Evolutionary conservation across 495 filamentous ascomycete genomes (phyloP), one percentile per base, ranked within the genome.

Genomic region (Lepidopterella palustris): DNA sequence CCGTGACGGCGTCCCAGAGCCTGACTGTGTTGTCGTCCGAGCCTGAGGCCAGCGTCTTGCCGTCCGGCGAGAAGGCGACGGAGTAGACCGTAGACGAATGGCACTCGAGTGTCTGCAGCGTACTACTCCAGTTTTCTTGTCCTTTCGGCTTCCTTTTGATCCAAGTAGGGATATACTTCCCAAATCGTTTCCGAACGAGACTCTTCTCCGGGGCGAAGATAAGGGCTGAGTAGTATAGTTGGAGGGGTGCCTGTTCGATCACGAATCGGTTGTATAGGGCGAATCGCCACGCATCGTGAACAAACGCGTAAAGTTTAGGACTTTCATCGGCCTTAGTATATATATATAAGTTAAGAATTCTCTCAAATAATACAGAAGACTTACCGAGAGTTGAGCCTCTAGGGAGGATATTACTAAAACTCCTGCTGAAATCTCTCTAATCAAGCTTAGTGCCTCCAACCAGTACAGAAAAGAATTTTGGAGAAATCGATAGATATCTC

Each of bases 201-300:
- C 68, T 66, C 23, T 13, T 66, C 47, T 57, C 23, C 18, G 71
- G 74, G 39, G 69, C 58, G 64, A 76, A 77, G 13, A 73, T 29
- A 5, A 78, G 58, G 5, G 64, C 70, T 9, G 71, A 59, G 47
- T 29, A 57, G 53, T 70, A 72, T 58, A 67, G 24, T 52, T 73
- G 67, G 42, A 76, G 56, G 53, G 68, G 55, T 25, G 53, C 63
- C 10, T 57, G 28, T 47, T 72, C 64, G 35, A 71, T 60, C 1
- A 64, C 45, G 4, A 26, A 57, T 55, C 47, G 39, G 53, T 68
- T 61, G 20, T 60, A 60, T 23, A 72, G 58, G 20, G 68, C 59
- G 59, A 76, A 76, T 23, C 73, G 67, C 52, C 54, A 65, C 23
- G 71, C 70, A 67, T 77, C 74, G 26, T 67, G 45, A 9, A 74